A percentile compares a stretch with the other conserved stretches of the same genome.
Evolutionary conservation across 1,284 basidiomycete species (phyloP).

Genomic region (Marasmius sp.): DNA sequence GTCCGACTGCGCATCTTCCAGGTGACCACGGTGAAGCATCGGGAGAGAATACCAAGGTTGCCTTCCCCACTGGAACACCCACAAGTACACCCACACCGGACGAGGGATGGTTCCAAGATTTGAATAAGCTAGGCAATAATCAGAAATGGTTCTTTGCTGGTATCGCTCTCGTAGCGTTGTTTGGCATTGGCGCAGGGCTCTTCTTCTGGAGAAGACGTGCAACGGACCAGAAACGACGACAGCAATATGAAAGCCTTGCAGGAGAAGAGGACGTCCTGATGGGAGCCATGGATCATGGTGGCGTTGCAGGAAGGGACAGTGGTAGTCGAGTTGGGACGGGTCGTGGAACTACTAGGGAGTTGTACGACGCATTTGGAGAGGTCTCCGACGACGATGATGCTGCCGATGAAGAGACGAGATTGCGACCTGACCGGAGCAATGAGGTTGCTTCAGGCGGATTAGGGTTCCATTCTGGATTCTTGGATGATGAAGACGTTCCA

Average conservation of each 20-base stretch:
- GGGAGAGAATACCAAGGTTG: slow-evolving; percentile 69
- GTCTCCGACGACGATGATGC: slow-evolving; percentile 73
- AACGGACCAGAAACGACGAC: slow-evolving; percentile 39
- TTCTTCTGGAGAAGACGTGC: slow-evolving; percentile 71
- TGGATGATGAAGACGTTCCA: slow-evolving; percentile 48
- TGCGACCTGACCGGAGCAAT: slow-evolving; percentile 31
- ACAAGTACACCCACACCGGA: slow-evolving; percentile 62
- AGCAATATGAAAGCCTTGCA: slow-evolving; percentile 67
- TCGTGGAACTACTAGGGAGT: slow-evolving; percentile 64
- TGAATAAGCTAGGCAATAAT: slow-evolving; percentile 73
- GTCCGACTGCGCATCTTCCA: slow-evolving; percentile 89
- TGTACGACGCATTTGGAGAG: slow-evolving; percentile 92
- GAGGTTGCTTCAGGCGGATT: slow-evolving; percentile 21
- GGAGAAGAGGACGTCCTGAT: slow-evolving; percentile 76
- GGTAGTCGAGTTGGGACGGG: slow-evolving; percentile 7
- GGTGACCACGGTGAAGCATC: slow-evolving; percentile 74
- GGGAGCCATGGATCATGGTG: slow-evolving; percentile 50
- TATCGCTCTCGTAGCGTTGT: slow-evolving; percentile 66
- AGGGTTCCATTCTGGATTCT: slow-evolving; percentile 48
- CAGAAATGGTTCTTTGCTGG: slow-evolving; percentile 88
- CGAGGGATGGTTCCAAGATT: slow-evolving; percentile 85
- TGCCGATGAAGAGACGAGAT: slow-evolving; percentile 58
- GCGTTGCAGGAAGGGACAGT: slow-evolving; percentile 32
- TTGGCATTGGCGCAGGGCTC: slow-evolving; percentile 63
- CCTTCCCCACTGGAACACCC: slow-evolving; percentile 47